A percentile compares a stretch with the other conserved stretches of the same genome.
Evolutionary conservation across 352 stramenopile species (phyloP).

Genomic region (Pythium chondricola): DNA sequence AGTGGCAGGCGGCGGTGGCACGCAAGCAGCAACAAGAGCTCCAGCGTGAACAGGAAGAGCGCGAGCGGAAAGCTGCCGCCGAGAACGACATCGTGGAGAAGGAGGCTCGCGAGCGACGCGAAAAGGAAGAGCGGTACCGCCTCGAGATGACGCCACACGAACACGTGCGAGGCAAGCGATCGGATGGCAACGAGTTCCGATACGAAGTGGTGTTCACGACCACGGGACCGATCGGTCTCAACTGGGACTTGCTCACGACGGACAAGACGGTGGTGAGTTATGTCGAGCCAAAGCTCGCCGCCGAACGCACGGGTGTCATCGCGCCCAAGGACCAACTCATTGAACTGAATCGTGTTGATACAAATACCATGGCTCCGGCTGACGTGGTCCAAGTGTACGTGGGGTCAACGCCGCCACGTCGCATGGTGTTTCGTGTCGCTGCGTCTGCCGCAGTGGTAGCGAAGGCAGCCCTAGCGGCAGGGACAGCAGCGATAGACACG

Average conservation of each 20-base stretch:
- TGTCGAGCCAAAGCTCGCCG: slow-evolving; percentile 44
- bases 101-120: slow-evolving; percentile 25
- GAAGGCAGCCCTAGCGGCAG: background rate
- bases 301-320: slow-evolving; percentile 44
- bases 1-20: slow-evolving; percentile 26
- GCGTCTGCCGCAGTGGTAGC: background rate
- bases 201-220: slow-evolving; percentile 58
- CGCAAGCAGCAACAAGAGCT: slow-evolving; percentile 24
- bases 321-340: slow-evolving; percentile 50
- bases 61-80: slow-evolving; percentile 23
- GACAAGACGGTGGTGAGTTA: slow-evolving; percentile 51
- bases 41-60: slow-evolving; percentile 27
- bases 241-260: slow-evolving; percentile 55
- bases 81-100: slow-evolving; percentile 29
- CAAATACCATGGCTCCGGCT: slow-evolving; percentile 37
- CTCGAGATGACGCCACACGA: slow-evolving; percentile 51
- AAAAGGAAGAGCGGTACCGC: slow-evolving; percentile 40
- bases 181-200: slow-evolving; percentile 48
- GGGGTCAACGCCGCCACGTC: slow-evolving; percentile 29
- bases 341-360: slow-evolving; percentile 60
- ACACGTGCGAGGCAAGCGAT: slow-evolving; percentile 27
- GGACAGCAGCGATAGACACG: background rate
- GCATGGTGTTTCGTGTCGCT: slow-evolving; percentile 42
- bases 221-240: slow-evolving; percentile 51
- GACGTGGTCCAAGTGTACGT: slow-evolving; percentile 53